Evolutionary conservation across 2,329 filamentous ascomycete genomes (phyloP).

Genomic region (Cladorrhinum sp.): DNA sequence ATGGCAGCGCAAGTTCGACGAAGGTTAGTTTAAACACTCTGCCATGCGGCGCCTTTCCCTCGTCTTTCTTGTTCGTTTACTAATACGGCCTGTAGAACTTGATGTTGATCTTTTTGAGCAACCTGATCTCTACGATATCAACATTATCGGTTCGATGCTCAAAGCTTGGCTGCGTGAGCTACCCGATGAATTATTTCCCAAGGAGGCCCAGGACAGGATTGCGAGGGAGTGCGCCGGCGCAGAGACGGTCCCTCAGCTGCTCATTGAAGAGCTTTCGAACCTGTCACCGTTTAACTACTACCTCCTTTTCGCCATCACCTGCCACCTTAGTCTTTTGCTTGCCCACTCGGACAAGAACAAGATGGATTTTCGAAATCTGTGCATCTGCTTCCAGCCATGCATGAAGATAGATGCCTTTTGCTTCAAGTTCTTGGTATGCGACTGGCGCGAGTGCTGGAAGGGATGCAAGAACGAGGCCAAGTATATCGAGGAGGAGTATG

Average conservation of each 20-base stretch:
- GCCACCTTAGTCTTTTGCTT: slow-evolving; percentile 86
- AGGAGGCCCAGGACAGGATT: slow-evolving; percentile 75
- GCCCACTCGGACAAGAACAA: slow-evolving; percentile 95
- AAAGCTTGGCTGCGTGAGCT: slow-evolving; percentile 94
- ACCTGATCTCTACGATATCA: slow-evolving; percentile 88
- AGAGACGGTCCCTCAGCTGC: slow-evolving; percentile 75
- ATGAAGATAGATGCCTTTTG: slow-evolving; percentile 95
- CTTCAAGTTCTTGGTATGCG: slow-evolving; percentile 91
- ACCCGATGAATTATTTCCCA: slow-evolving; percentile 92
- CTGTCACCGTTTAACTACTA: slow-evolving; percentile 98
- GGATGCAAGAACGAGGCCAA: slow-evolving; percentile 88
- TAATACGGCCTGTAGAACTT: slow-evolving; percentile 52
- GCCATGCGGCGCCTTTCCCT: not conserved
- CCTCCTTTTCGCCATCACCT: slow-evolving; percentile 93
- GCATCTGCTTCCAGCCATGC: slow-evolving; percentile 95
- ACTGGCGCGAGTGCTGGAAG: slow-evolving; percentile 97
- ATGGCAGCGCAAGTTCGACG: slow-evolving; percentile 89
- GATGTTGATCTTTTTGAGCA: slow-evolving; percentile 91
- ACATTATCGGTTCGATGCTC: slow-evolving; percentile 92
- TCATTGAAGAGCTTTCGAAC: slow-evolving; percentile 88
- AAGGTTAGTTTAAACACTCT: slow-evolving; percentile 48
- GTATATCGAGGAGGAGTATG: slow-evolving; percentile 69
- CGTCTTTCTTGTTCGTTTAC: slow-evolving; percentile 15
- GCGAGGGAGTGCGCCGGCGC: slow-evolving; percentile 75
- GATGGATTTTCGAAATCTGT: slow-evolving; percentile 94